Percentiles rank a stretch among this genome's conserved stretches.
Conservation (phyloP, 176 grass and related monocot species). For the Aegilops speltoides region DNA sequence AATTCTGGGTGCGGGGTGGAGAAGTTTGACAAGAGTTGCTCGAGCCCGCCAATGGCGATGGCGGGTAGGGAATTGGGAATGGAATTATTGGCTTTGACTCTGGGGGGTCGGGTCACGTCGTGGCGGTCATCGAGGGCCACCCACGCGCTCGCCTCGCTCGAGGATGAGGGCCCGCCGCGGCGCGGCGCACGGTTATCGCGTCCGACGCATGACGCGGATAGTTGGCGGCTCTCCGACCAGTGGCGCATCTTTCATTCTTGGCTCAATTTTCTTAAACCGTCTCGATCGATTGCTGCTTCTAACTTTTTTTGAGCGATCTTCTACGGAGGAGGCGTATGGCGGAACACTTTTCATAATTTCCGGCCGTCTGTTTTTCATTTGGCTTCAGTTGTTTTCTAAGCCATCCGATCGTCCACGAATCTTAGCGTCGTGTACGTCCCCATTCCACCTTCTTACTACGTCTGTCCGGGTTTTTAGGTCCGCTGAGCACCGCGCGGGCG, state of each 20-base stretch:
- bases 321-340: too few relatives aligned
- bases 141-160: not conserved
- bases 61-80: not conserved
- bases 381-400: too few relatives aligned
- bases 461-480: too few relatives aligned
- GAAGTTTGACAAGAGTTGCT: slow-evolving; percentile 14
- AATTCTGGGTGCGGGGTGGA: not conserved
- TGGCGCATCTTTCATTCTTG: not conserved
- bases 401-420: too few relatives aligned
- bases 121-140: not conserved
- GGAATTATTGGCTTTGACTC: slow-evolving; percentile 19
- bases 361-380: too few relatives aligned
- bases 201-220: not conserved
- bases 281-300: too few relatives aligned
- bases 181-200: not conserved
- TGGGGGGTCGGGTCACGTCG: not conserved
- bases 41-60: not conserved
- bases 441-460: too few relatives aligned
- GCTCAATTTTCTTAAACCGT: too few relatives aligned
- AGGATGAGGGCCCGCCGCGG: not conserved
- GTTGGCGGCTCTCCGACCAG: not conserved
- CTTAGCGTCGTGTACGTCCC: too few relatives aligned
- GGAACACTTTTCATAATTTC: too few relatives aligned
- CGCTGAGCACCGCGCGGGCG: too few relatives aligned
- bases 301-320: too few relatives aligned